Evolutionary conservation across 208 protist species (phyloP), one percentile per base, ranked within the genome.

Genomic region (Tetramitus jugosus): DNA sequence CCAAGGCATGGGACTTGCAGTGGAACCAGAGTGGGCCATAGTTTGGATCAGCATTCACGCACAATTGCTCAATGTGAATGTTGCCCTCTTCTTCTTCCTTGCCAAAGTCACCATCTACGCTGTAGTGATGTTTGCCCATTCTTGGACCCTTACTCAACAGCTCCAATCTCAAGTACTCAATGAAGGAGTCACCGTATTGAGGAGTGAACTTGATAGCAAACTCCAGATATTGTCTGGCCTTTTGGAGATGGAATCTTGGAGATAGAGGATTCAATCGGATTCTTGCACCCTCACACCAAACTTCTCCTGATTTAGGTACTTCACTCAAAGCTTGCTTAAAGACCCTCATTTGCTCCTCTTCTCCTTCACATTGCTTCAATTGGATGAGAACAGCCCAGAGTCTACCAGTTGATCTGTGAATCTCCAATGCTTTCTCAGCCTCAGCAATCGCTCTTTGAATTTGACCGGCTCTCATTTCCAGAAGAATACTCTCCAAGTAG

Each of bases 101-200:
- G 62, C 74, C 1, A 17, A 60, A 13, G 29, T 45, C 10, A 42
- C 33, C 6, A n/a, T n/a, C n/a, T n/a, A n/a, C n/a, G 52, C 45
- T 23, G 43, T 13, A 71, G 45, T 33, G 7, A 23, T 40, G 20
- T 72, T 52, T 80, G 52, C 37, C 33, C 3, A 67, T 26, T 7
- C 53, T 35, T 45, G 43, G 62, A 14, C 45, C 40, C 60, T 23
- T 67, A 40, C 35, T 60, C 37, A 93, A 76, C 3, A 92, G 78
- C 60, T 89, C 79, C 23, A 91, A 80, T 33, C 88, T 29, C 0
- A 93, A 60, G 67, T 84, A 83, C 81, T 94, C 91, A 33, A 94
- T 85, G 65, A 94, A 94, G 26, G 90, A 93, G 67, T 94, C 91
- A 65, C 89, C 90, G 81, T 94, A 94, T 83, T 94, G 91, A 29